phyloP scores from a whole-genome alignment of 305 asterid genomes.

The Coffea humblotiana region DNA sequence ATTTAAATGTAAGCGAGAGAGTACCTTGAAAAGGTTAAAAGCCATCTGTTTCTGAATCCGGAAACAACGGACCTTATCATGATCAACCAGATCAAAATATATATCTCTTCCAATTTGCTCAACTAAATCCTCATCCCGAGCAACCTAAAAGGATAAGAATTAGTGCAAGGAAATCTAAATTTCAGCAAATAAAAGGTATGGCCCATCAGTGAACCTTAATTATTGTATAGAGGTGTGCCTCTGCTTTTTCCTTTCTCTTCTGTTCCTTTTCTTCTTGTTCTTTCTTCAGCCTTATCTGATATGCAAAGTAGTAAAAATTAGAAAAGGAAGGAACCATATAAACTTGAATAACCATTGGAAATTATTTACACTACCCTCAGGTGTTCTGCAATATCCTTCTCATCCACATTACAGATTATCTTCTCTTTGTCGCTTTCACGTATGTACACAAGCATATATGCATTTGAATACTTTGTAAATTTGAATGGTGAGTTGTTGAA shows the following conservation, averaged over 20 bases:
- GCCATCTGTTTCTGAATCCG: conserved; percentile 76
- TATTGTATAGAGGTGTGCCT: conserved; percentile 85
- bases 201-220: conserved; percentile 56
- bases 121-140: conserved; percentile 68
- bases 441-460: conserved; percentile 41
- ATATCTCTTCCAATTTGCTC: conserved; percentile 72
- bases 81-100: conserved; percentile 85
- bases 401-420: conserved; percentile 39
- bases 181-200: conserved; percentile 17
- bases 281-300: conserved; percentile 70
- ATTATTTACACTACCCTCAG: conserved; percentile 31
- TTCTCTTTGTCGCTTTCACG: conserved; percentile 41
- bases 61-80: conserved; percentile 71
- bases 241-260: conserved; percentile 75
- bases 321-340: neutral
- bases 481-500: conserved; percentile 29
- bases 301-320: neutral
- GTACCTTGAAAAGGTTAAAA: conserved; percentile 72
- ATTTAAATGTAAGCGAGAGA: neutral
- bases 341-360: neutral
- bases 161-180: conserved; percentile 15
- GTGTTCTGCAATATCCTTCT: conserved; percentile 42
- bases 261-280: conserved; percentile 86
- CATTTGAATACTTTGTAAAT: conserved; percentile 34
- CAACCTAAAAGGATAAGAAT: conserved; percentile 51